Percentiles rank a stretch among this genome's conserved stretches.
phyloP scores from a whole-genome alignment of 1,284 basidiomycete genomes.

The Marasmius tenuissimus region DNA sequence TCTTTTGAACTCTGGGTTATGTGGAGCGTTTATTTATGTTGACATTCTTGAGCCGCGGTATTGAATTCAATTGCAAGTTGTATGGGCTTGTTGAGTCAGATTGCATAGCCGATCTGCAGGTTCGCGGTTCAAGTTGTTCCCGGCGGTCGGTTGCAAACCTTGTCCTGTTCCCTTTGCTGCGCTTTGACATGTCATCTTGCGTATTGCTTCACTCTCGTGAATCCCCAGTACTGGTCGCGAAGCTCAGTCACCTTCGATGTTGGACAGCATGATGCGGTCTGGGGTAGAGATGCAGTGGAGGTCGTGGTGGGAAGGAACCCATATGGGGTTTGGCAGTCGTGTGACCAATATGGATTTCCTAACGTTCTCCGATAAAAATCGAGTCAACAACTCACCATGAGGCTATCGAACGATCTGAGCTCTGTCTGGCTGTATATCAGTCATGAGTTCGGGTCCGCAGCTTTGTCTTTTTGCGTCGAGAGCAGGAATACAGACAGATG shows the following conservation, averaged over 20 bases:
- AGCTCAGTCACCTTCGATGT: not conserved
- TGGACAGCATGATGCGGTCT: not conserved
- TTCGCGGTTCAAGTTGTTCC: too few species aligned
- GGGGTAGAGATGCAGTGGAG: not conserved
- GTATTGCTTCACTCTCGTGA: not conserved
- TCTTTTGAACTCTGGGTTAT: not conserved
- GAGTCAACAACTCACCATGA: not conserved
- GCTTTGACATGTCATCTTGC: too few species aligned
- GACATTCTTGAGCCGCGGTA: not conserved
- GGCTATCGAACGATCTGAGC: not conserved
- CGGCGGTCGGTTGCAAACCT: too few species aligned
- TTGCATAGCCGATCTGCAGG: too few species aligned
- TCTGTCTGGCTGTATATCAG: too few species aligned
- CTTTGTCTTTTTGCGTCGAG: too few species aligned
- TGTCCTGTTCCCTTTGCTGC: too few species aligned
- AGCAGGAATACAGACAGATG: too few species aligned
- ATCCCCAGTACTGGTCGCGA: not conserved
- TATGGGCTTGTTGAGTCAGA: not conserved
- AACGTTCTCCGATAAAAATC: not conserved
- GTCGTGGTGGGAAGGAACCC: not conserved
- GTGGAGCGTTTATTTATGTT: not conserved
- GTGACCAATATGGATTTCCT: not conserved
- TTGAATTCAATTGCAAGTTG: not conserved
- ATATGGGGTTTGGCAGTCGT: not conserved
- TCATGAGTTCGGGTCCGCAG: too few species aligned